Percentiles rank a stretch among this genome's conserved stretches.
Evolutionary conservation across 805 yeast genomes (phyloP).

Genomic region (Diddensiella caesifluorescens): DNA sequence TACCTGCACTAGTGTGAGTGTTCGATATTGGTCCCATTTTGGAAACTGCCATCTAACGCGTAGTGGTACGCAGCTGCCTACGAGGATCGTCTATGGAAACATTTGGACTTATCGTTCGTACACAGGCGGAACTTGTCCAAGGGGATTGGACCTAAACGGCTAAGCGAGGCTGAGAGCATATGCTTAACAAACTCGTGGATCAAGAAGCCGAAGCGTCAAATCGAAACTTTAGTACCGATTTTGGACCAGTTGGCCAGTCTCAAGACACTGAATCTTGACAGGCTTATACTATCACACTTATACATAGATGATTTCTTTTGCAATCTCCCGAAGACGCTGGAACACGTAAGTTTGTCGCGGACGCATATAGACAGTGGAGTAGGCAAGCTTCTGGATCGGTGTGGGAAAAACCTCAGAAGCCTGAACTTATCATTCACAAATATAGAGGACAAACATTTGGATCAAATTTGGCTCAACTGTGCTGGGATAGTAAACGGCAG

Average conservation of each 20-base stretch:
- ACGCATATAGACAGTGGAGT: background rate
- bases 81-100: conserved; percentile 13
- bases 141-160: too few species aligned
- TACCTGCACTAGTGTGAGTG: conserved; percentile 5
- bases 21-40: background rate
- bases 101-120: conserved; percentile 8
- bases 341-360: conserved; percentile 4
- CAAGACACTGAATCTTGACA: too few species aligned
- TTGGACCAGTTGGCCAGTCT: too few species aligned
- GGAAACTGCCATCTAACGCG: background rate
- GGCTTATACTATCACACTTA: too few species aligned
- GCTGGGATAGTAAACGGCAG: background rate
- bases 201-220: too few species aligned
- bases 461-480: conserved; percentile 7
- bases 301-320: too few species aligned
- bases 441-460: conserved; percentile 9
- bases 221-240: too few species aligned
- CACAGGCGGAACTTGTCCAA: too few species aligned
- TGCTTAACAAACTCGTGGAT: too few species aligned
- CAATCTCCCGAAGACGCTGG: background rate
- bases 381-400: conserved; percentile 4
- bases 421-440: conserved; percentile 15
- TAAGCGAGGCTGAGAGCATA: too few species aligned
- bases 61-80: conserved; percentile 12
- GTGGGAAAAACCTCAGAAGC: conserved; percentile 3